Evolutionary conservation across 1,284 basidiomycete species (phyloP), one percentile per base, ranked within the genome.

Genomic region (Meira miltonrushii): DNA sequence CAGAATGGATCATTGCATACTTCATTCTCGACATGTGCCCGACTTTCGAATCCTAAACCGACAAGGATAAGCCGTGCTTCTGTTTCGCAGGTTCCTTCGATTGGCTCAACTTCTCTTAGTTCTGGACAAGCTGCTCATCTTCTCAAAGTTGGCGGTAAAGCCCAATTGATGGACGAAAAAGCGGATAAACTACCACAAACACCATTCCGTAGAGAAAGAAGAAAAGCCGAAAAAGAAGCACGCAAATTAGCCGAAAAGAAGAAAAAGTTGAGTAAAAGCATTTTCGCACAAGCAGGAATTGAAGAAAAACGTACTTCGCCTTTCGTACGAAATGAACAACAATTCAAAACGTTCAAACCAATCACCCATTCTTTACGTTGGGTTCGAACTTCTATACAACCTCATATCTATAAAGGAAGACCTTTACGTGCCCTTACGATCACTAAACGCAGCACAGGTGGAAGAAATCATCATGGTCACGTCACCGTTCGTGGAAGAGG

Each of bases 401-500:
- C 84, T 12, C 91, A 96, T 71, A 78, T 97, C 44, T 92, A 88
- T 81, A 82, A 85, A 66, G 93, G 93, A 38, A 81, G 85, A 21
- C 93, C 94, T 9, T 79, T 93, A 23, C 86, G 67, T n/a, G 81
- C 84, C 15, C 85, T 98, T 53, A 98, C 94, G 9, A 79, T 88
- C 38, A 83, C 94, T 10, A 85, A 88, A 69, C 85, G 93, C 50
- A 87, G 85, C 77, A 88, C 86, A 37, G 94, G 93, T 39, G 95
- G 94, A 0, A 84, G 94, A 28, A 94, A 94, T 77, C 65, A 78
- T 53, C 78, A 84, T 55, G 95, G 95, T 1, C 85, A 84, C 52
- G 89, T 97, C 64, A 92, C 92, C n/a, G 88, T 91, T 19, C 86
- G 92, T 21, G 87, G 86, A 57, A 84, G 88, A 28, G 94, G 95